Base-by-base conservation (phyloP, 495 filamentous ascomycete species). In the Cercophora samala region DNA sequence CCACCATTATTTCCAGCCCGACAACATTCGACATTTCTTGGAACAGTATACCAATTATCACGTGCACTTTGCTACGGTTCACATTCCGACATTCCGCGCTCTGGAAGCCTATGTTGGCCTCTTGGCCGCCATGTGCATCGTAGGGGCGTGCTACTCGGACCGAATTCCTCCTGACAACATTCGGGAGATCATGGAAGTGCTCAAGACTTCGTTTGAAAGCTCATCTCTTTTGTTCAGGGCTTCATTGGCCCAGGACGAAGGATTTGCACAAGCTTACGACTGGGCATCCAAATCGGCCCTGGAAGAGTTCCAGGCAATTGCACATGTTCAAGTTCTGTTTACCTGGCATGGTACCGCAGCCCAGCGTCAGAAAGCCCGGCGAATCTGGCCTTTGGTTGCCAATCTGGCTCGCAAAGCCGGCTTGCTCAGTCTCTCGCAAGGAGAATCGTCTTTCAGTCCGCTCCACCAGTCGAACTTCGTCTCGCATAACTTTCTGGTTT, bases 121-220 rank as follows among this genome's bases (percentile, higher is more conserved):
- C 21, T 71, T 89, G 42, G 76, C 89, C 18, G 80, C 82, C 21
- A 87, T 91, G 81, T 83, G 90, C 64, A 88, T 83, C 66, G 79
- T 89, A 67, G 88, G 88, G 19, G 88, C 88, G 29, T 88, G 89
- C 25, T 91, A 90, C 73, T 89, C 88, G 24, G 75, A 85, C 59
- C 78, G 76, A 46, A 73, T 88, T 18, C 75, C 77, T 2, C 74
- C 85, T 18, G 72, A 78, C 25, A 80, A 87, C 66, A 83, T 87
- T 62, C 83, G 88, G 53, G 81, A 84, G 66, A 73, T 90, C 66
- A 88, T 87, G 75, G 84, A 89, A 55, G 76, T 83, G 42, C 75
- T 85, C 2, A 81, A 80, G 26, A 69, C 74, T 18, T 82, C 82
- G 3, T 76, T 87, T 64, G 80, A 84, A 60, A 70, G 80, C 26